phyloP scores from a whole-genome alignment of 768 basidiomycete genomes.

The Tricholoma furcatifolium region DNA sequence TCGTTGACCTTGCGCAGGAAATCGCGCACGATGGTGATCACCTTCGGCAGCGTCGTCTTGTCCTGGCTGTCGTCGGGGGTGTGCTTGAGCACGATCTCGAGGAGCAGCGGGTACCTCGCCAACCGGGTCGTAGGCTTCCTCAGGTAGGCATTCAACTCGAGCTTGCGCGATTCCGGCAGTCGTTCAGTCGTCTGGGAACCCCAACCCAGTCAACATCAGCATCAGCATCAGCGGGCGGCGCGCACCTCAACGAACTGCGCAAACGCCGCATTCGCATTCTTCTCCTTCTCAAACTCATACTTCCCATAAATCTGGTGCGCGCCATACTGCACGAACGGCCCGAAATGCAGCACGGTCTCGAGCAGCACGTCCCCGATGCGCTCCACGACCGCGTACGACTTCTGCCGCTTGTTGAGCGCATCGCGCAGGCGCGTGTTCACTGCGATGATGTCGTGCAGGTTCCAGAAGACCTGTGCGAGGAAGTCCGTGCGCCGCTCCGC shows the following conservation, averaged over 20 bases:
- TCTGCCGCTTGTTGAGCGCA: slow-evolving; percentile 92
- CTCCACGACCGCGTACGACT: slow-evolving; percentile 91
- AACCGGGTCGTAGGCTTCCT: slow-evolving; percentile 98
- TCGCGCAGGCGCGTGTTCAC: slow-evolving; percentile 93
- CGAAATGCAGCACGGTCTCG: slow-evolving; percentile 84
- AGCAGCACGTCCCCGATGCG: slow-evolving; percentile 88
- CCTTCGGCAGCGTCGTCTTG: slow-evolving; percentile 74
- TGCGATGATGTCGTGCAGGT: slow-evolving; percentile 87
- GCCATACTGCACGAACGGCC: slow-evolving; percentile 93
- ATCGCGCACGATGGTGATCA: slow-evolving; percentile 70
- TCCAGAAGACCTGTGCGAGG: slow-evolving; percentile 96
- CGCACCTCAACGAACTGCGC: slow-evolving; percentile 92
- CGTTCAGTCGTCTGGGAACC: slow-evolving; percentile 84
- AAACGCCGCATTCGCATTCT: slow-evolving; percentile 88
- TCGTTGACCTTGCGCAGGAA: slow-evolving; percentile 88
- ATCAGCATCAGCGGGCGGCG: no score
- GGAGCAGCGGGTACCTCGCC: slow-evolving; percentile 91
- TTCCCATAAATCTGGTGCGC: slow-evolving; percentile 97
- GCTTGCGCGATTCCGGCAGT: slow-evolving; percentile 90
- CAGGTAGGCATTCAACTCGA: slow-evolving; percentile 96
- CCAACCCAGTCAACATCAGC: no score
- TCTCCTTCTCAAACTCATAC: slow-evolving; percentile 99
- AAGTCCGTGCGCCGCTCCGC: slow-evolving; percentile 77
- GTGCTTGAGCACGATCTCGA: slow-evolving; percentile 90
- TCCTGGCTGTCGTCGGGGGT: slow-evolving; percentile 91